A percentile compares a stretch with the other conserved stretches of the same genome.
These are phyloP conservation scores for Combretum micranthum DNA, from an alignment of 345 rosid genomes.

Conservation along the genomic window DNA sequence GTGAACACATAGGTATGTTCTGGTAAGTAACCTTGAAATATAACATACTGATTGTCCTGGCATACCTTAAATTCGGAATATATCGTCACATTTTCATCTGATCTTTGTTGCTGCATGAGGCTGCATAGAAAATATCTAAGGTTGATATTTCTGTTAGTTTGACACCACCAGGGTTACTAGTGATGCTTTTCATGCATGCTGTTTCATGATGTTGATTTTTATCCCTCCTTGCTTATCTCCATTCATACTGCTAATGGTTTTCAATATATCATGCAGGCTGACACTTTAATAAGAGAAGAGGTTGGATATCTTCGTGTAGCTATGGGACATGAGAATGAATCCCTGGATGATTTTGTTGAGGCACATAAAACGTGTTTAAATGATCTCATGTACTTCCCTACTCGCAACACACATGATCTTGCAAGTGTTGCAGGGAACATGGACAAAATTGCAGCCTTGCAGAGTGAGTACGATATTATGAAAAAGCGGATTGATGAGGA, in stretches of 20 bases:
- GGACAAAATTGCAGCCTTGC: conserved; percentile 86
- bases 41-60: no score
- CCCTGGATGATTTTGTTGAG: conserved; percentile 77
- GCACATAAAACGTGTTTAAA: conserved; percentile 86
- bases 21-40: no score
- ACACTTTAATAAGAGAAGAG: conserved; percentile 61
- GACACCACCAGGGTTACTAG: no score
- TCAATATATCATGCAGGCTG: conserved; percentile 45
- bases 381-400: conserved; percentile 95
- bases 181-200: no score
- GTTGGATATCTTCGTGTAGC: conserved; percentile 61
- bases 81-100: no score
- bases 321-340: conserved; percentile 85
- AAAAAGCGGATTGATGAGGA: conserved; percentile 74
- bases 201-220: background rate
- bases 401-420: conserved; percentile 77
- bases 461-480: conserved; percentile 64
- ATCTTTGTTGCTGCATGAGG: no score
- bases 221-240: background rate
- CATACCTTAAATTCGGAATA: no score
- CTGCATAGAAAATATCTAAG: no score
- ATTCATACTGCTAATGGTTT: conserved; percentile 3
- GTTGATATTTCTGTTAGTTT: no score
- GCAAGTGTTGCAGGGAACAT: conserved; percentile 88
- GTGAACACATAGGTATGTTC: no score